These are phyloP conservation scores for Lasiodiplodia theobromae DNA, from an alignment of 2,329 filamentous ascomycete genomes.

Conservation along the genomic window DNA sequence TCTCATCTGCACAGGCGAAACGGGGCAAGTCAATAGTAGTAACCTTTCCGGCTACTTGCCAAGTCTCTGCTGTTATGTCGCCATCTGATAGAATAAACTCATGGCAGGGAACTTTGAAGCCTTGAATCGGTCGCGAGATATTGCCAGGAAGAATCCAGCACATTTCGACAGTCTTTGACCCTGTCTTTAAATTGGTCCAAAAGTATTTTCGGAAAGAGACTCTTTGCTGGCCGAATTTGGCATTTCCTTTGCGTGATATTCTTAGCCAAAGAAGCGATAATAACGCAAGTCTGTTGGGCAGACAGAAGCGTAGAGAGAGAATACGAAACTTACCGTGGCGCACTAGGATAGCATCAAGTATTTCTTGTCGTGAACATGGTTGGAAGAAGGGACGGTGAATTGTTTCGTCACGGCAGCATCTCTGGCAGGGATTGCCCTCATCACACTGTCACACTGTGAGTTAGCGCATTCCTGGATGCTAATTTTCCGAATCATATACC, in stretches of 20 bases:
- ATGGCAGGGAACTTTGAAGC: neutral
- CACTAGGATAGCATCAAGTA: neutral
- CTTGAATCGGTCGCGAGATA: neutral
- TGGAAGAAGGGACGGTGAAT: neutral
- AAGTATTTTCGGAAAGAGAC: neutral
- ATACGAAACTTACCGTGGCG: neutral
- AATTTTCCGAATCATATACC: neutral
- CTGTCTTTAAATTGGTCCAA: neutral
- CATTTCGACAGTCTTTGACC: neutral
- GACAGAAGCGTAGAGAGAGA: no score
- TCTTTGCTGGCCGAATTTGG: neutral
- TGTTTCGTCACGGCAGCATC: neutral
- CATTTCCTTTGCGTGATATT: neutral
- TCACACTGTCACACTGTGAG: neutral
- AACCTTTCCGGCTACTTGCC: neutral
- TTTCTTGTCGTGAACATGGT: neutral
- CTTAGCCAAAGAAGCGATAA: neutral
- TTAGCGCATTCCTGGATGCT: neutral
- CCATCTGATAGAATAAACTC: neutral
- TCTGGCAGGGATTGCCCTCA: neutral
- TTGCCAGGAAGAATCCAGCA: slow-evolving; percentile 1
- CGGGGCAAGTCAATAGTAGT: neutral
- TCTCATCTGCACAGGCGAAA: neutral
- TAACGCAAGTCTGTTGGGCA: no score
- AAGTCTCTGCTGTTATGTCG: neutral